phyloP scores from a whole-genome alignment of 1,284 basidiomycete genomes.

The Sutorius eximius region DNA sequence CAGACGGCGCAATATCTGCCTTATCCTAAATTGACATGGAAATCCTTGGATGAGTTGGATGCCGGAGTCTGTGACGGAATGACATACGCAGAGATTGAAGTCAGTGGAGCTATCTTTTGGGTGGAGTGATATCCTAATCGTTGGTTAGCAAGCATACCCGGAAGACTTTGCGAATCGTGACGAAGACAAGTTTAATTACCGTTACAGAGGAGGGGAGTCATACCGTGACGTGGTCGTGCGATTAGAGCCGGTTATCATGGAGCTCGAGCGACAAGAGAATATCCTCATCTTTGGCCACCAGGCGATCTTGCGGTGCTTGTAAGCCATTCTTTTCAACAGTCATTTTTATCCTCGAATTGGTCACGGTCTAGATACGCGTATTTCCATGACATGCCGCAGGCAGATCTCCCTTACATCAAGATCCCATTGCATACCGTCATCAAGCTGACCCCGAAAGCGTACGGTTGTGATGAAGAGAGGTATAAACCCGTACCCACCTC shows the following conservation, averaged over 20 bases:
- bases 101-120: slow-evolving; percentile 31
- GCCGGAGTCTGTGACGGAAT: slow-evolving; percentile 99
- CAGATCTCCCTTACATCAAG: slow-evolving; percentile 96
- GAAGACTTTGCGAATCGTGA: slow-evolving; percentile 99
- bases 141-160: slow-evolving; percentile 80
- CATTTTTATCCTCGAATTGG: not conserved
- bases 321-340: slow-evolving; percentile 32
- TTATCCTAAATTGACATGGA: slow-evolving; percentile 97
- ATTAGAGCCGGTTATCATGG: slow-evolving; percentile 98
- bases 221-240: slow-evolving; percentile 96
- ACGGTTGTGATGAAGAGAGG: slow-evolving; percentile 98
- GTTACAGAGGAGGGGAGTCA: slow-evolving; percentile 93
- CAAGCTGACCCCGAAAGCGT: slow-evolving; percentile 96
- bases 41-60: slow-evolving; percentile 96
- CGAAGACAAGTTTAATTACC: slow-evolving; percentile 99
- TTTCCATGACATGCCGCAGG: slow-evolving; percentile 91
- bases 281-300: slow-evolving; percentile 97
- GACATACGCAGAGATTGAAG: slow-evolving; percentile 99
- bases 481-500: slow-evolving; percentile 34
- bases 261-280: slow-evolving; percentile 96
- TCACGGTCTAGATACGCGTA: slow-evolving; percentile 74
- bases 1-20: slow-evolving; percentile 85
- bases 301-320: slow-evolving; percentile 91
- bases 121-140: not conserved
- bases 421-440: slow-evolving; percentile 96